Evolutionary conservation across 257 asterid species (phyloP).

Genomic region (Haberlea rhodopensis): DNA sequence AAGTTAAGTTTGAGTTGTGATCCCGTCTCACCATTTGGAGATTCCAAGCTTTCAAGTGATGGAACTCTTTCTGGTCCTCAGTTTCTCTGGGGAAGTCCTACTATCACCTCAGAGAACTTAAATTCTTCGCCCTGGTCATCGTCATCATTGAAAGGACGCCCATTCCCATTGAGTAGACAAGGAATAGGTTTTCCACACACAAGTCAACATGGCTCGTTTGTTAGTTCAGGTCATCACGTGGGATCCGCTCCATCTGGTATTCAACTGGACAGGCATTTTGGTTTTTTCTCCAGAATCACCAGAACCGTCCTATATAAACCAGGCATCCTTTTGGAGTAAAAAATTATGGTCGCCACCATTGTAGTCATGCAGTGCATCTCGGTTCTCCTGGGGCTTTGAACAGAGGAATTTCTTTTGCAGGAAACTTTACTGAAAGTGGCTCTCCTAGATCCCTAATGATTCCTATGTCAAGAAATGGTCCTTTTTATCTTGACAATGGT

Average conservation of each 20-base stretch:
- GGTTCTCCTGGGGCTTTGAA: conserved; percentile 28
- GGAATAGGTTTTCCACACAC: conserved; percentile 38
- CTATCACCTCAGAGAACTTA: conserved; percentile 35
- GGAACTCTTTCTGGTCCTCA: conserved; percentile 49
- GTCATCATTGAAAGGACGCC: too few relatives aligned
- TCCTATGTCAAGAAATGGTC: conserved; percentile 40
- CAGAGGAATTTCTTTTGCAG: conserved; percentile 29
- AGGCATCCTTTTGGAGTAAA: too few relatives aligned
- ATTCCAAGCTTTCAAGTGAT: conserved; percentile 38
- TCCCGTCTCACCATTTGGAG: conserved; percentile 39
- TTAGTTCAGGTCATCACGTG: conserved; percentile 37
- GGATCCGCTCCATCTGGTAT: conserved; percentile 71
- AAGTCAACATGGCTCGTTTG: conserved; percentile 30
- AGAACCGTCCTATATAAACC: conserved; percentile 27
- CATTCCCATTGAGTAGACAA: too few relatives aligned
- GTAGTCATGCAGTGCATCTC: too few relatives aligned
- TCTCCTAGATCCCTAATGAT: conserved; percentile 44
- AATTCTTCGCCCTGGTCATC: conserved; percentile 33
- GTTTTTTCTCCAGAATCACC: conserved; percentile 44
- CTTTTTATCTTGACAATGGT: conserved; percentile 34
- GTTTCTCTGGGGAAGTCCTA: too few relatives aligned
- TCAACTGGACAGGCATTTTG: conserved; percentile 38
- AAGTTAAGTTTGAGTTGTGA: conserved; percentile 38
- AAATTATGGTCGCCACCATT: too few relatives aligned
- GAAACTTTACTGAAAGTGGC: conserved; percentile 38